Percentiles rank a stretch among this genome's conserved stretches.
Conservation (phyloP, 2,329 filamentous ascomycete genomes). For the Hawksworthiomyces lignivorus region DNA sequence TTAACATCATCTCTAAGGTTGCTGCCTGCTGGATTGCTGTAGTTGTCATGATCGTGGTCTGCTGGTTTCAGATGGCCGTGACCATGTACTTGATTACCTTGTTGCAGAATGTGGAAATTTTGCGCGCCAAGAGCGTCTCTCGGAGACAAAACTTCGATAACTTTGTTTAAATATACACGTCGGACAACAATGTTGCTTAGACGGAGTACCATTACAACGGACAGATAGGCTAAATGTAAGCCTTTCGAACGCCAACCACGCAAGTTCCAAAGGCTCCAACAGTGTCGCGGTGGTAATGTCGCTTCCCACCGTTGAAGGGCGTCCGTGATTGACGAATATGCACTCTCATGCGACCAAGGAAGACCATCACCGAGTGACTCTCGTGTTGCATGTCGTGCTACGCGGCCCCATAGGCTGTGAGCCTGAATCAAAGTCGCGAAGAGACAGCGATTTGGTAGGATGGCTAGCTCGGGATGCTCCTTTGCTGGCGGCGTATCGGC, state of each 20-base stretch:
- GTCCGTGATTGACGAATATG: constrained; percentile 35
- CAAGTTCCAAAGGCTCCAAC: constrained; percentile 36
- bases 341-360: constrained; percentile 39
- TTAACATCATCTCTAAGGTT: neutral
- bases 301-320: constrained; percentile 41
- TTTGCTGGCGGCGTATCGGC: constrained; percentile 44
- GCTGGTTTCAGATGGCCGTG: constrained; percentile 33
- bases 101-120: neutral
- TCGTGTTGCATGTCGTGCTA: constrained; percentile 36
- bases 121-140: neutral
- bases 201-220: constrained; percentile 45
- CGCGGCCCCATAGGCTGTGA: constrained; percentile 45
- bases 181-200: constrained; percentile 50
- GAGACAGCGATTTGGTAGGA: constrained; percentile 40
- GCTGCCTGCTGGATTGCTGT: constrained; percentile 20
- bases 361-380: constrained; percentile 29
- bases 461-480: constrained; percentile 35
- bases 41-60: constrained; percentile 26
- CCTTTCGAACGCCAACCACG: constrained; percentile 38
- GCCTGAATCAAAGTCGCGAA: constrained; percentile 49
- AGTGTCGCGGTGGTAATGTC: constrained; percentile 38
- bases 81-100: neutral
- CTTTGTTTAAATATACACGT: constrained; percentile 52
- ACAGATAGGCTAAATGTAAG: constrained; percentile 46
- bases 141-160: neutral